Conservation (phyloP, 2,329 filamentous ascomycete species). For the Sclerotinia nivalis region DNA sequence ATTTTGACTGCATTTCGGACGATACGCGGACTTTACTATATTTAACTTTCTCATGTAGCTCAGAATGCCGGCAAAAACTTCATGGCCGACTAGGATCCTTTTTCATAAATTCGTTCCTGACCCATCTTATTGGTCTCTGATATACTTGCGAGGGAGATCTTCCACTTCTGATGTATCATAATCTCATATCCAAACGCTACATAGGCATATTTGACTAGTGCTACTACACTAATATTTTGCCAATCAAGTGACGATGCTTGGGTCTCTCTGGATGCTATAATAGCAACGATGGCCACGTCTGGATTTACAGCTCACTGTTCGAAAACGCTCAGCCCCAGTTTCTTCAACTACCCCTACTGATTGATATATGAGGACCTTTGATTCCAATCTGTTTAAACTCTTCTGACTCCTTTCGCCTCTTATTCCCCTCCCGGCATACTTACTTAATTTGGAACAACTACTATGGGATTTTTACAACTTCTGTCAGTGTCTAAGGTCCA, state of each 20-base stretch:
- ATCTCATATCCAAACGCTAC: background rate
- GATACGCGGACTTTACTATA: background rate
- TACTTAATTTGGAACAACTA: background rate
- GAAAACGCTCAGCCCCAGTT: background rate
- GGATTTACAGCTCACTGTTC: background rate
- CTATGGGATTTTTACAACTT: background rate
- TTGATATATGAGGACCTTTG: background rate
- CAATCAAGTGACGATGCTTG: background rate
- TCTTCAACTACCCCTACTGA: background rate
- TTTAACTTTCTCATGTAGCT: background rate
- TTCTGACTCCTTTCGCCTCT: background rate
- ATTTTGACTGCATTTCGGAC: background rate
- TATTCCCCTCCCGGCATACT: background rate
- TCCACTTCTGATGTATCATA: conserved; percentile 19
- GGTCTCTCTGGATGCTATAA: background rate
- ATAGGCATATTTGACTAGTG: background rate
- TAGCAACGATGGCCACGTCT: conserved; percentile 1
- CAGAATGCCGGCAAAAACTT: background rate
- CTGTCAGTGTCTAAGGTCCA: background rate
- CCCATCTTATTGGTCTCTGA: background rate
- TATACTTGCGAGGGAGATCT: background rate
- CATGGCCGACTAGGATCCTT: background rate
- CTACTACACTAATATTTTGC: conserved; percentile 6
- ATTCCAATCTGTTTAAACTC: background rate
- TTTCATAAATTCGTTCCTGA: background rate